Conservation (phyloP, 345 rosid genomes). For the Lepidium didymum region DNA sequence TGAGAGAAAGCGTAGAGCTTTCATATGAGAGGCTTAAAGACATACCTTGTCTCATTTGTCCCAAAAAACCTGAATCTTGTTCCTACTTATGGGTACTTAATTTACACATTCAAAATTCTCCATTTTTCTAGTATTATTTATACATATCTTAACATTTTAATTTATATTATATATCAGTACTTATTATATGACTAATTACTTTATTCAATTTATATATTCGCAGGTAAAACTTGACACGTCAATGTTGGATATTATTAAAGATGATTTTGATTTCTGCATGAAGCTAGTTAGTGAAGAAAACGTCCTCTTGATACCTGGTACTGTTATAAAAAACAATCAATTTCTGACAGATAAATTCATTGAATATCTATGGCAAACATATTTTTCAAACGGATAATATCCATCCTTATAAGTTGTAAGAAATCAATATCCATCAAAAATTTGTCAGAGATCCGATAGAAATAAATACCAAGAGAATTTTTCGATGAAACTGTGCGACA, state of each 20-base stretch:
- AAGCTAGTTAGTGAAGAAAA: conserved; percentile 53
- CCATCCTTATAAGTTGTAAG: no score
- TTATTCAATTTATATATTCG: background rate
- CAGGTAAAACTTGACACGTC: conserved; percentile 50
- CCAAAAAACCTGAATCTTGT: conserved; percentile 46
- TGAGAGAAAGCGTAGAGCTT: conserved; percentile 36
- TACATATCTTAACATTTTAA: no score
- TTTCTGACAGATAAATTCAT: no score
- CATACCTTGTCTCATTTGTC: conserved; percentile 45
- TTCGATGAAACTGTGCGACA: no score
- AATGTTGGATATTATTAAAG: conserved; percentile 37
- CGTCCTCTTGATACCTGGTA: conserved; percentile 53
- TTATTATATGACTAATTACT: background rate
- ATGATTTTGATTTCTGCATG: background rate
- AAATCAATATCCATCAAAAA: no score
- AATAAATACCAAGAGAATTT: no score
- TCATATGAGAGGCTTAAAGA: conserved; percentile 35
- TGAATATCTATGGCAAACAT: no score
- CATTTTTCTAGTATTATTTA: background rate
- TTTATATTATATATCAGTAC: no score
- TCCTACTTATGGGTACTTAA: conserved; percentile 47
- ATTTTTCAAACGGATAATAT: no score
- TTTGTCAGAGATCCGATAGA: no score
- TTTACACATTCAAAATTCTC: no score
- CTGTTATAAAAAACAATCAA: no score